Base-by-base conservation (phyloP, 768 basidiomycete genomes). In the Lentinula guzmanii region DNA sequence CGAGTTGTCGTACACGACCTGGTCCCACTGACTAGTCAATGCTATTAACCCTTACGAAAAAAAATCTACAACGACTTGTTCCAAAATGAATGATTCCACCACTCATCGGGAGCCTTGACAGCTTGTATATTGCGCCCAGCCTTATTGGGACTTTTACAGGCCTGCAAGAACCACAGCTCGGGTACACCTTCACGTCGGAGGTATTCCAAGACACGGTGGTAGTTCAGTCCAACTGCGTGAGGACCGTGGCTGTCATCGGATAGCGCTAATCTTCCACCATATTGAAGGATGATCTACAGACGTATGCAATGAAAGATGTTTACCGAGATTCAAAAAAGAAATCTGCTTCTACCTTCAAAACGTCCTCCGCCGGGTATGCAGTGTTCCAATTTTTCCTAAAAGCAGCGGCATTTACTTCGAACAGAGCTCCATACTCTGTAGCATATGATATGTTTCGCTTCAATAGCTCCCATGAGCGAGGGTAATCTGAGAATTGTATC, bases 161-260 rank as follows among this genome's bases (percentile, higher is more conserved):
- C 65, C 62, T 79, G 74, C 58, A 93, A 72, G 72, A 77, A 82
- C 87, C 87, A 91, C 3, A 92, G 68, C 61, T 90, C 84, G 9
- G 73, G 66, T 33, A 97, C 79, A 4, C 82, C 83, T n/a, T 82
- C 69, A 2, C 74, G 74, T 51, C 76, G 74, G 33, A 94, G 76
- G 72, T 98, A 98, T 10, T 79, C 77, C 52, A 76, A 77, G 63
- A 90, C 72, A 18, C 81, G 78, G 59, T 75, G 68, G 67, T 98
- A 99, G 72, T 98, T 93, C 61, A 93, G 77, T 0, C 94, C 95
- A 58, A 98, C 94, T 8, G 86, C 85, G 34, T 86, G 84, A 2
- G 93, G 90, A 0, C 93, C 94, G 68, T 99, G 97, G 57, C 95
- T 95, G 74, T 98, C 97, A 70, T 98, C 97, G 5, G 96, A 98